Evolutionary conservation across 306 rosid species (phyloP).

Genomic region (Quillaja saponaria): DNA sequence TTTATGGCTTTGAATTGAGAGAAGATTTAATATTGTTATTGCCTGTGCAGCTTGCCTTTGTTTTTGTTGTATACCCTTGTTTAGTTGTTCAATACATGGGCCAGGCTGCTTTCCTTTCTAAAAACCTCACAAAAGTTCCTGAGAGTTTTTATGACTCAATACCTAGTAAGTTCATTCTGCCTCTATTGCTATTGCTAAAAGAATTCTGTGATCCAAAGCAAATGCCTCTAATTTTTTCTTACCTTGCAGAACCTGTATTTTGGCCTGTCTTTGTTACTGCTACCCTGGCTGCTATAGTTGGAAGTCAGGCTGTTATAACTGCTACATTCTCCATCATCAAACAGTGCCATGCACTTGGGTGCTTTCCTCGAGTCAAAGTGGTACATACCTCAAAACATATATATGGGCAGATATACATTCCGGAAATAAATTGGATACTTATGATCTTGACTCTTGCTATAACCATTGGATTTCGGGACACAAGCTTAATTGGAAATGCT

Average conservation of each 20-base stretch:
- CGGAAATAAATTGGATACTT: constrained; percentile 90
- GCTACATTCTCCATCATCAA: constrained; percentile 87
- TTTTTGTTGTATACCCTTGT: constrained; percentile 73
- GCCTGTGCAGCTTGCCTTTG: constrained; percentile 75
- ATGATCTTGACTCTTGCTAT: constrained; percentile 83
- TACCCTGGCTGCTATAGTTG: constrained; percentile 86
- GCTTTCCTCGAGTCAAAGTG: constrained; percentile 91
- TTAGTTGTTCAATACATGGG: constrained; percentile 91
- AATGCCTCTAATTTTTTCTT: constrained; percentile 26
- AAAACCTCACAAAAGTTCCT: constrained; percentile 38
- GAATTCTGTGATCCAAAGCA: constrained; percentile 9
- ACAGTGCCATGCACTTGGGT: constrained; percentile 90
- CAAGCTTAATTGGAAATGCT: constrained; percentile 80
- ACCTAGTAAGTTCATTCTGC: constrained; percentile 61
- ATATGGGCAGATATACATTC: constrained; percentile 82
- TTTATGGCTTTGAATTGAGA: constrained; percentile 10
- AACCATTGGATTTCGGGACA: constrained; percentile 82
- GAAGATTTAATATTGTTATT: constrained; percentile 18
- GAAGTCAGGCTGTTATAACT: constrained; percentile 88
- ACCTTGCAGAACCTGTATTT: constrained; percentile 60
- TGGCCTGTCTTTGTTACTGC: constrained; percentile 84
- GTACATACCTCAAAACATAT: constrained; percentile 83
- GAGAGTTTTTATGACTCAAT: constrained; percentile 68
- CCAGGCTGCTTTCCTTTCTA: constrained; percentile 85
- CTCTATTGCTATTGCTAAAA: constrained; percentile 11